Conservation (phyloP, 2,329 filamentous ascomycete species). For the Torrubiellomyces zombiae region DNA sequence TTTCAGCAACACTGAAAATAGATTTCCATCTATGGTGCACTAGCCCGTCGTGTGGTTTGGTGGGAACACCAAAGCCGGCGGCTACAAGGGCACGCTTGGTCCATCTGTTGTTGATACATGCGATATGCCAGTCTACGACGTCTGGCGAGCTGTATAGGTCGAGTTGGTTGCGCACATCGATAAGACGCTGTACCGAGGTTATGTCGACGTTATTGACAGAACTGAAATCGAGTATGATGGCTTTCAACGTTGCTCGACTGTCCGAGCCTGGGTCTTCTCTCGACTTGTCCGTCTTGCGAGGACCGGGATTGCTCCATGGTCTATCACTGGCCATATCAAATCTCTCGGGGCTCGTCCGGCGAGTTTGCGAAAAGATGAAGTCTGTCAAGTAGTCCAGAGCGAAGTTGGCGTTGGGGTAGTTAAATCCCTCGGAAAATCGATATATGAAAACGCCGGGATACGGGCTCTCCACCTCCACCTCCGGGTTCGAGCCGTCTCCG, state of each 20-base stretch:
- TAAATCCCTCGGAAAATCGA: slow-evolving; percentile 86
- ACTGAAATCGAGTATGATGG: slow-evolving; percentile 87
- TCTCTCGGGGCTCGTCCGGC: slow-evolving; percentile 54
- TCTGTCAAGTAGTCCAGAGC: slow-evolving; percentile 65
- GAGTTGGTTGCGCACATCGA: slow-evolving; percentile 88
- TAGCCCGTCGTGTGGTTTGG: slow-evolving; percentile 24
- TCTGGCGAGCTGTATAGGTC: slow-evolving; percentile 71
- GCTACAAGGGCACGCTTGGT: slow-evolving; percentile 77
- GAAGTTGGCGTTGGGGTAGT: slow-evolving; percentile 85
- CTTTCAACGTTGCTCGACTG: slow-evolving; percentile 56
- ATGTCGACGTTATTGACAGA: slow-evolving; percentile 89
- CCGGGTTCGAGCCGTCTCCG: slow-evolving; percentile 78
- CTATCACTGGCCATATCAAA: slow-evolving; percentile 57
- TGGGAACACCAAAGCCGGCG: slow-evolving; percentile 77
- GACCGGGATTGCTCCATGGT: slow-evolving; percentile 89
- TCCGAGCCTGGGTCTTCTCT: slow-evolving; percentile 10
- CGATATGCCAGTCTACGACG: slow-evolving; percentile 85
- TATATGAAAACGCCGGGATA: slow-evolving; percentile 94
- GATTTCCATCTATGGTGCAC: slow-evolving; percentile 72
- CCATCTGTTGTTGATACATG: slow-evolving; percentile 81
- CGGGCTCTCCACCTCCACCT: slow-evolving; percentile 60
- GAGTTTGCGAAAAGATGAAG: slow-evolving; percentile 53
- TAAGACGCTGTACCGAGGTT: slow-evolving; percentile 79
- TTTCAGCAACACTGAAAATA: slow-evolving; percentile 87
- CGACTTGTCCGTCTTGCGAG: slow-evolving; percentile 29